These are phyloP conservation scores for Debaryomyces prosopidis DNA, from an alignment of 805 yeast species.

Conservation along the genomic window DNA sequence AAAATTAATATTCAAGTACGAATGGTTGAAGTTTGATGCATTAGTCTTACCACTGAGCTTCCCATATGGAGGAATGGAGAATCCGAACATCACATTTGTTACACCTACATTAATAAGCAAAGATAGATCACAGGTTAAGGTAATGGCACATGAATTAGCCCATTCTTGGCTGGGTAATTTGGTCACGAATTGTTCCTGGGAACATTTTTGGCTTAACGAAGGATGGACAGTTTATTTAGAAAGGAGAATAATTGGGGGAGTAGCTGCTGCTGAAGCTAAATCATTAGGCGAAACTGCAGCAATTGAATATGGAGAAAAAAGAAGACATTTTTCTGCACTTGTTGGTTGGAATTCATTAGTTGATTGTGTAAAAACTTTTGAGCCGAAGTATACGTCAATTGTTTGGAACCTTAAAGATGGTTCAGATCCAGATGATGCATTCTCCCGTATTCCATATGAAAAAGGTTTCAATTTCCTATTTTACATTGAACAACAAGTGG, in stretches of 20 bases:
- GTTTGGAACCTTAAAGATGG: conserved; percentile 20
- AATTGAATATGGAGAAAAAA: conserved; percentile 28
- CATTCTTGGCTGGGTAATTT: conserved; percentile 41
- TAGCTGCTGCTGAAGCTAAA: conserved; percentile 24
- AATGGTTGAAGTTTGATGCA: conserved; percentile 35
- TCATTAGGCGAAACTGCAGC: conserved; percentile 16
- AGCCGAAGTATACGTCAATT: conserved; percentile 20
- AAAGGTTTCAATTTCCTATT: conserved; percentile 35
- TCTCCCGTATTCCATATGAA: conserved; percentile 36
- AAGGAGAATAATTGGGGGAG: conserved; percentile 32
- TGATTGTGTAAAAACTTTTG: conserved; percentile 22
- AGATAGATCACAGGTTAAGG: conserved; percentile 35
- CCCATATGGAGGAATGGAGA: conserved; percentile 43
- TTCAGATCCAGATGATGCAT: conserved; percentile 30
- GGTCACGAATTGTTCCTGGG: conserved; percentile 38
- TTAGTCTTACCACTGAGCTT: conserved; percentile 32
- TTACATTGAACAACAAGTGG: conserved; percentile 24
- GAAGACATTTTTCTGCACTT: conserved; percentile 31
- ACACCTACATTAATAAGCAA: conserved; percentile 35
- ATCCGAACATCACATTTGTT: conserved; percentile 34
- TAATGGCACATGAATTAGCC: conserved; percentile 39
- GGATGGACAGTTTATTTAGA: conserved; percentile 40
- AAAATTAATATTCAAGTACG: conserved; percentile 30
- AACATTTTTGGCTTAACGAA: conserved; percentile 39
- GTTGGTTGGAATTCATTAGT: conserved; percentile 32